Percentiles rank a stretch among this genome's conserved stretches.
phyloP scores from a whole-genome alignment of 202 grass and related monocot genomes.

The Carex arenaria region DNA sequence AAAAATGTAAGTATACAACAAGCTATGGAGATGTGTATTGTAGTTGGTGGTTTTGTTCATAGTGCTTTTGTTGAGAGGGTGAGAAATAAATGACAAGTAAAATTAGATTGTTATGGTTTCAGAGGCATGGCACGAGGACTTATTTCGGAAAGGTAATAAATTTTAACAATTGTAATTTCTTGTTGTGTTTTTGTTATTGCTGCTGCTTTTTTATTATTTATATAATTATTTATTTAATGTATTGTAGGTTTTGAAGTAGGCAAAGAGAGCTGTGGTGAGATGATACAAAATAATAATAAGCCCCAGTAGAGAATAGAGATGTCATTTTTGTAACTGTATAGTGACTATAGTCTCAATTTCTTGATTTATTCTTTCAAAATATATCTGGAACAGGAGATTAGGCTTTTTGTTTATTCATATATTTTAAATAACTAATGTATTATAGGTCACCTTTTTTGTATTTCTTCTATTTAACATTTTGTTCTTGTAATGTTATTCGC shows the following conservation, averaged over 20 bases:
- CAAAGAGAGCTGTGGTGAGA: not conserved
- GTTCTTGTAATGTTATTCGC: not conserved
- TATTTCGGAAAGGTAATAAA: not conserved
- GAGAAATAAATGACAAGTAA: conserved; percentile 2
- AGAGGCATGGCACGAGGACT: not conserved
- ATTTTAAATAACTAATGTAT: conserved; percentile 19
- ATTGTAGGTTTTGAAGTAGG: conserved; percentile 15
- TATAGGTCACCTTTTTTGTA: conserved; percentile 13
- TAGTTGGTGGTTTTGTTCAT: conserved; percentile 12
- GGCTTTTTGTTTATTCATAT: conserved; percentile 15
- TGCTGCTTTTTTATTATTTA: not conserved
- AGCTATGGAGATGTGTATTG: not conserved
- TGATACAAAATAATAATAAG: conserved; percentile 2
- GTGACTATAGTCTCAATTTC: conserved; percentile 10
- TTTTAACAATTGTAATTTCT: not conserved
- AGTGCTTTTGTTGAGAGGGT: not conserved
- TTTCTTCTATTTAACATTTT: not conserved
- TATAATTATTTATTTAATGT: not conserved
- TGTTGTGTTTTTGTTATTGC: not conserved
- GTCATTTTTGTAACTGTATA: not conserved
- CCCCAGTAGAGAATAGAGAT: not conserved
- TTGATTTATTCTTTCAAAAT: conserved; percentile 6
- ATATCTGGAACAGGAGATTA: conserved; percentile 1
- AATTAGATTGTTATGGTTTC: not conserved
- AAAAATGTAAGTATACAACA: not conserved